A percentile compares a stretch with the other conserved stretches of the same genome.
These are phyloP conservation scores for Boletales sp. DNA, from an alignment of 768 basidiomycete species.

Conservation along the genomic window DNA sequence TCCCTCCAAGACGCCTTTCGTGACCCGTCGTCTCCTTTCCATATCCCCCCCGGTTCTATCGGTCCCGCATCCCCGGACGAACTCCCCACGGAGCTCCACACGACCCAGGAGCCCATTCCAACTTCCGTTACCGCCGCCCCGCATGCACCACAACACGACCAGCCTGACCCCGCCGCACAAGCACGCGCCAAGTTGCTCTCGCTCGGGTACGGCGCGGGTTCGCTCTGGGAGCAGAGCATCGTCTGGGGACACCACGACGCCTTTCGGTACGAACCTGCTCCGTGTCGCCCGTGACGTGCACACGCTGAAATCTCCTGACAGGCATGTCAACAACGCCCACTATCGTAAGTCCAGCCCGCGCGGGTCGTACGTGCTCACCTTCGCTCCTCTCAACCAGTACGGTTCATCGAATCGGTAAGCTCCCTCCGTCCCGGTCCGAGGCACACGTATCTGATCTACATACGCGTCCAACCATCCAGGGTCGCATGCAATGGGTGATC, in stretches of 20 bases:
- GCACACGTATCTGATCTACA: not conserved
- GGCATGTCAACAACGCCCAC: slow-evolving; percentile 77
- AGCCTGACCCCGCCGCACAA: slow-evolving; percentile 23
- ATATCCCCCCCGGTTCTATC: slow-evolving; percentile 53
- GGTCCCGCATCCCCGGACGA: slow-evolving; percentile 62
- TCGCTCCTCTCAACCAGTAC: slow-evolving; percentile 37
- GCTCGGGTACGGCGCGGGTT: slow-evolving; percentile 55
- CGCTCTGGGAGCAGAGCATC: slow-evolving; percentile 78
- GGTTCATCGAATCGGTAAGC: slow-evolving; percentile 68
- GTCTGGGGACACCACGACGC: slow-evolving; percentile 80
- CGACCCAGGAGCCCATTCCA: slow-evolving; percentile 4
- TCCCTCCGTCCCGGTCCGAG: not conserved
- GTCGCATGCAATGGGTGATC: slow-evolving; percentile 66
- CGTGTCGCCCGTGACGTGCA: not conserved
- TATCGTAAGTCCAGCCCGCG: slow-evolving; percentile 45
- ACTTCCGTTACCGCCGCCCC: not conserved
- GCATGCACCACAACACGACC: not conserved
- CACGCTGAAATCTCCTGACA: slow-evolving; percentile 24
- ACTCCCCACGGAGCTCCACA: slow-evolving; percentile 9
- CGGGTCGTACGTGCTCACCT: not conserved
- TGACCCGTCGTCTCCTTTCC: slow-evolving; percentile 63
- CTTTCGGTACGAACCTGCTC: slow-evolving; percentile 52
- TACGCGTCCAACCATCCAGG: slow-evolving; percentile 36
- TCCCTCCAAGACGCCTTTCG: slow-evolving; percentile 59
- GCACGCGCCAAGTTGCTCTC: slow-evolving; percentile 42